Base-by-base conservation (phyloP, 331 rosid genomes). In the Malus hybrid region DNA sequence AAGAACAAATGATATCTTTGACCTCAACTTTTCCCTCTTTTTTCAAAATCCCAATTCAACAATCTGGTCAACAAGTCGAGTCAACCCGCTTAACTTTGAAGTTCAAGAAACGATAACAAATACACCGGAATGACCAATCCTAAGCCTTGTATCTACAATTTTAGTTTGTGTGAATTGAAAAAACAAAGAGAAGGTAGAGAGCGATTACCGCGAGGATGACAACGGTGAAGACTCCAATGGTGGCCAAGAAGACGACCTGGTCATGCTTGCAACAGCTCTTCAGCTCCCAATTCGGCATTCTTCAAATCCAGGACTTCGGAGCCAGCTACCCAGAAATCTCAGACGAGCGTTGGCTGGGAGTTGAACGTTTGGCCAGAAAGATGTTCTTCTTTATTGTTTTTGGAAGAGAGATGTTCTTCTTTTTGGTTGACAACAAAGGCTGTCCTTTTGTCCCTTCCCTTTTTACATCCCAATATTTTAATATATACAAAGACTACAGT, bases 211-310 rank as follows among this genome's bases (percentile, higher is more conserved):
- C 75, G 26, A 93, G 90, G 77, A 93, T 93, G 1, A 88, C 87
- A 68, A 93, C 89, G 42, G 97, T 89, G 83, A 77, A 93, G 77
- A 85, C 93, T 68, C 82, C 90, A 78, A 89, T 78, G 20, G 87
- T 84, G 20, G 76, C 78, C 10, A 93, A 63, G 89, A 93, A 93
- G n/a, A 85, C 75, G 70, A 86, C 90, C 84, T 93, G 98, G 20
- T 93, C 95, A 29, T 56, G 91, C 52, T 87, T 77, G 88, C 97
- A 93, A 70, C 98, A 93, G 66, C 75, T 82, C 81, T 79, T 93
- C 50, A 93, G 93, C 84, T 86, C 98, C 98, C 98, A 93, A 79
- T 93, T 89, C 30, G 96, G 78, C 96, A 84, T 85, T 44, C 46
- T 46, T 57, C 39, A 36, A 71, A 7, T 19, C 56, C 28, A 63